Conservation (phyloP, 2,329 filamentous ascomycete species). For the Aureobasidium sp. region DNA sequence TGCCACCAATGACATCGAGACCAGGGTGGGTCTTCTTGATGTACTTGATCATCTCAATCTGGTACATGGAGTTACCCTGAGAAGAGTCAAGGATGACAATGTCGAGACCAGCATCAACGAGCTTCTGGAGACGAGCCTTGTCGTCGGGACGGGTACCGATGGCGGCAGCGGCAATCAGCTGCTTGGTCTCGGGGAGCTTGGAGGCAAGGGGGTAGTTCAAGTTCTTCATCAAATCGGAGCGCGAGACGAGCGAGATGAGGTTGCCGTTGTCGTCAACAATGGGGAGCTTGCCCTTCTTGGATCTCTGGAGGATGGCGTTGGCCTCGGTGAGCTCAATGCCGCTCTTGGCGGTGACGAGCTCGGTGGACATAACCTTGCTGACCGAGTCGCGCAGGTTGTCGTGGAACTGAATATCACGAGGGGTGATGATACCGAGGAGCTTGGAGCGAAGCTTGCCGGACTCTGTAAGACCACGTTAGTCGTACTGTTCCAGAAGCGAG, state of each 20-base stretch:
- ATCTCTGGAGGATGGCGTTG: conserved; percentile 86
- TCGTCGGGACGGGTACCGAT: conserved; percentile 94
- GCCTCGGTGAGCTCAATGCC: conserved; percentile 82
- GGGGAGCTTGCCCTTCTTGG: conserved; percentile 76
- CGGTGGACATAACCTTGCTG: conserved; percentile 88
- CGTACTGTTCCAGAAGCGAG: background rate
- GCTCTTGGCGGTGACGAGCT: conserved; percentile 78
- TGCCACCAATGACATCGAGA: conserved; percentile 94
- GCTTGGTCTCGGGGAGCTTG: conserved; percentile 94
- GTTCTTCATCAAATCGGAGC: conserved; percentile 98
- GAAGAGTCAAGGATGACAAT: conserved; percentile 93
- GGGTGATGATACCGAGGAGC: conserved; percentile 94
- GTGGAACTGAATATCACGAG: conserved; percentile 97
- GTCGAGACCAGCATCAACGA: conserved; percentile 91
- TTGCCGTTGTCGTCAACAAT: conserved; percentile 44
- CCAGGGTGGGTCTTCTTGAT: conserved; percentile 79
- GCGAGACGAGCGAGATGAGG: conserved; percentile 75
- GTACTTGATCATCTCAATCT: conserved; percentile 97
- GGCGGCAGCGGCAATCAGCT: conserved; percentile 89
- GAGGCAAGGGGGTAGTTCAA: conserved; percentile 93
- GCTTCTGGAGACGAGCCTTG: conserved; percentile 74
- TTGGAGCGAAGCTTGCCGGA: conserved; percentile 89
- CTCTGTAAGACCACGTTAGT: conserved; percentile 50
- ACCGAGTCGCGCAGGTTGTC: conserved; percentile 65
- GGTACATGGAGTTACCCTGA: conserved; percentile 97